Conservation (phyloP, 2,329 filamentous ascomycete genomes). For the Cladosporium sp. region DNA sequence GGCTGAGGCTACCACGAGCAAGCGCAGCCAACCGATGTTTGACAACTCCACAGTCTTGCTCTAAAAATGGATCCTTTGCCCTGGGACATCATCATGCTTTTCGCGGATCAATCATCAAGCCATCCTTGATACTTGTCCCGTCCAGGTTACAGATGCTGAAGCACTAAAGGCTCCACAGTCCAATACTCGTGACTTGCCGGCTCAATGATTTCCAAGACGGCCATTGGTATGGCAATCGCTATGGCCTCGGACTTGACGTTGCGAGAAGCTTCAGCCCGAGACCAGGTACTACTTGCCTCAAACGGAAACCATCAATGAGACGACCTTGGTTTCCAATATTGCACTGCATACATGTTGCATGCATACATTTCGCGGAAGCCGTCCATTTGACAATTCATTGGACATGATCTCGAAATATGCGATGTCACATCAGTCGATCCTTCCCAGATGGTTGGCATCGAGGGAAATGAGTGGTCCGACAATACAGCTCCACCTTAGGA, state of each 20-base stretch:
- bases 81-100: neutral
- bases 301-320: neutral
- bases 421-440: constrained; percentile 10
- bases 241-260: neutral
- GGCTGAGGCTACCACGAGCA: constrained; percentile 16
- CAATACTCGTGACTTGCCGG: neutral
- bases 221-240: neutral
- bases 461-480: neutral
- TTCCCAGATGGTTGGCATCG: neutral
- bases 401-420: neutral
- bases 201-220: neutral
- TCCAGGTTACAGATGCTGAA: neutral
- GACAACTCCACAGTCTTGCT: neutral
- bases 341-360: constrained; percentile 1
- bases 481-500: neutral
- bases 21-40: constrained; percentile 15
- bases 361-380: neutral
- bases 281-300: neutral
- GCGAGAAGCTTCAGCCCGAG: neutral
- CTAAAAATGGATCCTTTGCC: neutral
- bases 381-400: neutral
- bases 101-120: neutral
- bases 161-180: neutral
- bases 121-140: neutral
- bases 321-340: constrained; percentile 4